Conservation (phyloP, 73 alveolate species). For the Paramecium sexaurelia region DNA sequence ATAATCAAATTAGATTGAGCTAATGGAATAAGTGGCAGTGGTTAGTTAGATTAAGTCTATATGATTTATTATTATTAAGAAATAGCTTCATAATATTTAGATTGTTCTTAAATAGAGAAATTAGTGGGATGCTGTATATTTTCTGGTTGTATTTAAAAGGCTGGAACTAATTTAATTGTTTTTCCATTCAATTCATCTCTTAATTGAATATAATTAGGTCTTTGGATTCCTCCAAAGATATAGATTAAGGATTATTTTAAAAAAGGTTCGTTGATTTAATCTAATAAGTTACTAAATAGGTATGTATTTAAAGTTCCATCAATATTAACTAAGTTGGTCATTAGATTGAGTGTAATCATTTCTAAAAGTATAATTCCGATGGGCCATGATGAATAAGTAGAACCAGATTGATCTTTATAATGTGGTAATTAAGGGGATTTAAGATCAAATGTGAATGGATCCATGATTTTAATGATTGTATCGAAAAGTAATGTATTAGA, state of each 20-base stretch:
- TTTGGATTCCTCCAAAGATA: neutral
- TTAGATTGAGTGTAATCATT: neutral
- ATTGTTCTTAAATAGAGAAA: conserved; percentile 4
- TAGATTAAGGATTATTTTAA: neutral
- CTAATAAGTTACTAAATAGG: neutral
- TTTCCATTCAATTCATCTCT: neutral
- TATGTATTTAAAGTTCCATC: neutral
- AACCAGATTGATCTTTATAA: neutral
- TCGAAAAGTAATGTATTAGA: neutral
- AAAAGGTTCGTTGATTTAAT: neutral
- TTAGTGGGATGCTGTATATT: neutral
- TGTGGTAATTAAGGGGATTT: neutral
- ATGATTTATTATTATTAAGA: neutral
- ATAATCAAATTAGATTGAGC: neutral
- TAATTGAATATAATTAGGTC: neutral
- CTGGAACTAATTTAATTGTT: neutral
- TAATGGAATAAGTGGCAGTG: neutral
- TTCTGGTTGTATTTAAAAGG: neutral
- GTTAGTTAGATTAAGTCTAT: neutral
- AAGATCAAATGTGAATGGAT: conserved; percentile 20
- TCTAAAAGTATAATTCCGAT: neutral
- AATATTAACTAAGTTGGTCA: neutral
- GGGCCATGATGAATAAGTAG: neutral
- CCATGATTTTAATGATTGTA: conserved; percentile 4
- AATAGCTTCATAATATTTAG: neutral